Base-by-base conservation (phyloP, 1,139 yeast genomes). In the Taphrina confusa region DNA sequence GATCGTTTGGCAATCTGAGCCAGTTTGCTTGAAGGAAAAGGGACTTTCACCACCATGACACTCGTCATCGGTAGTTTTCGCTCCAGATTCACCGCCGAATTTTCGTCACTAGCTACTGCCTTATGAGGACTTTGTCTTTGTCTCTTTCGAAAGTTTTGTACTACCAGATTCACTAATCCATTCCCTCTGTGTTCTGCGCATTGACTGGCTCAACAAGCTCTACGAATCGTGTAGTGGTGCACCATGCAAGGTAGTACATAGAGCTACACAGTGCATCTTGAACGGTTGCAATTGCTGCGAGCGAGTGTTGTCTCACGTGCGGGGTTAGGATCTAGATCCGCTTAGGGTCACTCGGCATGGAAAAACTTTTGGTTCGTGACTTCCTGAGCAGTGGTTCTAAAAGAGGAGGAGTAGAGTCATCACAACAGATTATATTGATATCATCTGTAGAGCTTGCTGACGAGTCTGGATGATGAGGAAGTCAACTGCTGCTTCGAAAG, bases 401-500 rank as follows among this genome's bases (percentile, higher is more conserved):
- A 37, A 37, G 42, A 37, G 42, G 42, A 37, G 42, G 18, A 18
- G n/a, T 37, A 37, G 6, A 37, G 25, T 4, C 18, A 11, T 16
- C n/a, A 18, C 18, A 18, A 9, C 25, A 16, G 20, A 18, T 37
- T 18, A 22, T 22, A 9, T 5, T n/a, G 20, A 37, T 42, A 11
- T 23, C 25, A 45, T 20, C 50, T 14, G 37, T 28, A 27, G 34
- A 23, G 50, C 34, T 45, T 18, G 28, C 52, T 47, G 52, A 34
- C 52, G 18, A 20, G 39, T 47, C 23, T 31, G 52, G 2, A 47
- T n/a, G 40, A 47, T 47, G 52, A 47, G 52, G 42, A 47, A 47
- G 40, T 47, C 52, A 33, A 47, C 52, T 22, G 40, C 52, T 47
- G 50, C 36, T 23, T 42, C 47, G 31, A 31, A 47, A 20, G 52